phyloP scores from a whole-genome alignment of 352 stramenopile genomes.

The Thalassiosira livingstoniorum region DNA sequence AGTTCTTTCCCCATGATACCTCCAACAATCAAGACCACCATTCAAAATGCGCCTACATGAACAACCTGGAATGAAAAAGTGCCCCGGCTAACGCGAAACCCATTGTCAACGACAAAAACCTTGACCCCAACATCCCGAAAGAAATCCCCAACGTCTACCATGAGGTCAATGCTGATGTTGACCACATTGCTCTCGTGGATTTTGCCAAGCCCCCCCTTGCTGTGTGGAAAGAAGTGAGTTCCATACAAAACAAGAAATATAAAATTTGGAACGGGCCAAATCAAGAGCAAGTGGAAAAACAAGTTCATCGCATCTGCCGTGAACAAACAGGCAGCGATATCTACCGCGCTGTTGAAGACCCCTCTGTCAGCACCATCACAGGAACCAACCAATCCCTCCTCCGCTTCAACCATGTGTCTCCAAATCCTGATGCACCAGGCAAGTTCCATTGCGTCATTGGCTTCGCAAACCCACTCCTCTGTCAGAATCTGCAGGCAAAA shows the following conservation, averaged over 20 bases:
- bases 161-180: neutral
- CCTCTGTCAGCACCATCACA: neutral
- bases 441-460: neutral
- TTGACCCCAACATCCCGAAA: no score
- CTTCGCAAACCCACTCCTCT: neutral
- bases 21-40: no score
- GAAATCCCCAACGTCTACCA: neutral
- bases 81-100: no score
- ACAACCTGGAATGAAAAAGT: no score
- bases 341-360: neutral
- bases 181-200: neutral
- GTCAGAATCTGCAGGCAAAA: neutral
- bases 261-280: neutral
- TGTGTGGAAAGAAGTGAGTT: neutral
- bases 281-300: neutral
- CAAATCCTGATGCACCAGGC: neutral
- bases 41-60: no score
- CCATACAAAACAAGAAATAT: neutral
- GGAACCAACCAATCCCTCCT: neutral
- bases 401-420: neutral
- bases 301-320: neutral
- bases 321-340: neutral
- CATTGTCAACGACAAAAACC: no score
- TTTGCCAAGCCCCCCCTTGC: neutral
- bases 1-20: no score